Conservation (phyloP, 2,329 filamentous ascomycete species). For the Acarospora socialis region DNA sequence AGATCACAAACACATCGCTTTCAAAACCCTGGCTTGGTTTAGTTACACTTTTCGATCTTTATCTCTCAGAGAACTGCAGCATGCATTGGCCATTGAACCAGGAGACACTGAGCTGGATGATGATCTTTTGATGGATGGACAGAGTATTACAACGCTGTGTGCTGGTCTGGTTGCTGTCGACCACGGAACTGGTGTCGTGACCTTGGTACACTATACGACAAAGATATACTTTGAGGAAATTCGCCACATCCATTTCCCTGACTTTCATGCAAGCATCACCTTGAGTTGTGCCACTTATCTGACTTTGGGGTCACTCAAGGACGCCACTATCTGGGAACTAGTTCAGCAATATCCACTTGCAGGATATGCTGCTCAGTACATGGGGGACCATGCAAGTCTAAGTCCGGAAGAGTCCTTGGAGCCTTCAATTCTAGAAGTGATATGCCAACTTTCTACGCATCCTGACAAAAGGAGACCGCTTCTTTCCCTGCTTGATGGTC, state of each 20-base stretch:
- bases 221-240: not conserved
- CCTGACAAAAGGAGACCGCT: constrained; percentile 8
- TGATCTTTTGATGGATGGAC: constrained; percentile 8
- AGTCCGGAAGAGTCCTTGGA: constrained; percentile 10
- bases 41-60: constrained; percentile 11
- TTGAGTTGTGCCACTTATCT: constrained; percentile 11
- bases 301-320: constrained; percentile 3
- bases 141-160: constrained; percentile 9
- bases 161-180: constrained; percentile 9
- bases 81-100: constrained; percentile 12
- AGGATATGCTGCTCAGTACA: constrained; percentile 10
- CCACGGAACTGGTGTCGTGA: not conserved
- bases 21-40: constrained; percentile 11
- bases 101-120: constrained; percentile 10
- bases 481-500: constrained; percentile 8
- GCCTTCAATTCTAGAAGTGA: constrained; percentile 5
- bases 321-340: constrained; percentile 2
- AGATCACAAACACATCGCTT: not conserved
- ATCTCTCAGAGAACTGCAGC: constrained; percentile 11
- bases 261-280: constrained; percentile 10
- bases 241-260: constrained; percentile 5
- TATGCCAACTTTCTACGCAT: constrained; percentile 9
- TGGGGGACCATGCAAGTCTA: constrained; percentile 10
- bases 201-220: not conserved
- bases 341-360: constrained; percentile 9